Evolutionary conservation across 1,284 basidiomycete genomes (phyloP), one percentile per base, ranked within the genome.

Genomic region (Trichosporon coremiiforme): DNA sequence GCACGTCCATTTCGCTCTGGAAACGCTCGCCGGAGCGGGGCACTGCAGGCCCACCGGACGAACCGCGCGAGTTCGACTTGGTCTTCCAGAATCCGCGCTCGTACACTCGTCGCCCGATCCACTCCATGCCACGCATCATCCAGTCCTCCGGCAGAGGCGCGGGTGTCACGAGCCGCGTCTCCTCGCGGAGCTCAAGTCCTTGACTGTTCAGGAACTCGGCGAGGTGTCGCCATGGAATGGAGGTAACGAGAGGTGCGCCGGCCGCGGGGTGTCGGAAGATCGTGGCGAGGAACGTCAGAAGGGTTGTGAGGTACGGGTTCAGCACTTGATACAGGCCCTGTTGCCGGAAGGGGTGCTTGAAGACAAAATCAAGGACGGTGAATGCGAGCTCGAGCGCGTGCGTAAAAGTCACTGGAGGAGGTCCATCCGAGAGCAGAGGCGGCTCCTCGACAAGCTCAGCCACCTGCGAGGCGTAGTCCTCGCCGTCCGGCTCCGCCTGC

Each of bases 71-170:
- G 29, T 72, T 72, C 41, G 65, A 62, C 73, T 91, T 84, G 35
- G 76, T 68, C 69, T 85, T 86, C 95, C 95, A 98, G 82, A 91
- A 98, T 0, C 95, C 94, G 60, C 92, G 88, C 79, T 95, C 93
- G 80, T 91, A 97, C 1, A 97, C 90, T 69, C 90, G 88, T 71
- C 93, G 87, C 6, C 92, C 91, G 1, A 93, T 90, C 96, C 96
- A 99, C 73, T 94, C 92, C 89, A 95, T 92, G 3, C 97, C 97
- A 36, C 95, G 88, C 71, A 98, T 83, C 76, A 92, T 93, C 94
- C 95, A 98, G 80, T 99, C 97, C 81, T 99, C 97, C 0, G 92
- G 89, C 2, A 99, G 85, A 0, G 94, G 91, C 12, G 78, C 67
- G 68, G 87, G 89, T 8, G 87, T 76, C 15, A 83, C 80, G 8